Evolutionary conservation across 306 rosid genomes (phyloP).

Genomic region (Gillenia trifoliata): DNA sequence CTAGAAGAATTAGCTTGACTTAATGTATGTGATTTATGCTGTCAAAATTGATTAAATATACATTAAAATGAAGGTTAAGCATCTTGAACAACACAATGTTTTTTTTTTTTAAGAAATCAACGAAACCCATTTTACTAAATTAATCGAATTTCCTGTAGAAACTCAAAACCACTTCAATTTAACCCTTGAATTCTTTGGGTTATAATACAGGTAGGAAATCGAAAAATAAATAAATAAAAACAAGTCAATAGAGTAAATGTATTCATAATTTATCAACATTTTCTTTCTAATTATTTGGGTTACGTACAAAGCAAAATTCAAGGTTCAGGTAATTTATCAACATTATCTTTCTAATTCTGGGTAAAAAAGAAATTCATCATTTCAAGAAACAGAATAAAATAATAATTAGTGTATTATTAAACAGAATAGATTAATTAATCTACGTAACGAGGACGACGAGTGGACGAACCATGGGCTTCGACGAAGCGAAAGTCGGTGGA

Average conservation of each 20-base stretch:
- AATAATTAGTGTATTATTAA: background rate
- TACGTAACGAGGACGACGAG: background rate
- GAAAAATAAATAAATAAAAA: background rate
- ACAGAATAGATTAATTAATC: background rate
- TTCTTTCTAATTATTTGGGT: background rate
- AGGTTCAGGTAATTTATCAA: background rate
- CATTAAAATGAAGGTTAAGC: background rate
- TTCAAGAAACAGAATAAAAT: slow-evolving; percentile 2
- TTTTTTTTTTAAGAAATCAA: background rate
- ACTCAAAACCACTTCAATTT: background rate
- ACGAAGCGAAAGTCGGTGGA: slow-evolving; percentile 13
- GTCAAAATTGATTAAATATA: background rate
- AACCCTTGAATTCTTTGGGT: background rate
- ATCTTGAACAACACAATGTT: background rate
- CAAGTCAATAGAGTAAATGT: background rate
- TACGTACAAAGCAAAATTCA: background rate
- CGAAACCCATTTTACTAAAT: background rate
- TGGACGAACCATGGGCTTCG: slow-evolving; percentile 41
- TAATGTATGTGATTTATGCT: background rate
- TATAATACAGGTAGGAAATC: no score
- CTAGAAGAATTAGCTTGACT: background rate
- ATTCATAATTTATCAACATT: no score
- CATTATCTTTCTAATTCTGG: background rate
- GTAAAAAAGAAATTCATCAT: background rate
- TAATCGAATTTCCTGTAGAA: background rate